phyloP scores from a whole-genome alignment of 2,329 filamentous ascomycete genomes.

The Blastomyces parvus region DNA sequence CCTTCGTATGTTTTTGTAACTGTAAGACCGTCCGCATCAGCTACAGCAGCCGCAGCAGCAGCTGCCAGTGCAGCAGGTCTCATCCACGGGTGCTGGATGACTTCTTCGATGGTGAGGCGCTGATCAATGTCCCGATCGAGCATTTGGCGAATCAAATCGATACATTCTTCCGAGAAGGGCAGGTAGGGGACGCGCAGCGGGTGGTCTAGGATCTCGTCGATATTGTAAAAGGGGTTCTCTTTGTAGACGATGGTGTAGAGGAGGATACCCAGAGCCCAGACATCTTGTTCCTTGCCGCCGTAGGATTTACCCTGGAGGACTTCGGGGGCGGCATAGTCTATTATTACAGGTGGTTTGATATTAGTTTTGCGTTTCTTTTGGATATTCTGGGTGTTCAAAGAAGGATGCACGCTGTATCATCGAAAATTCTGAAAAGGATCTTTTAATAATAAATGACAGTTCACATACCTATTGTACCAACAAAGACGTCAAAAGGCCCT shows the following conservation, averaged over 20 bases:
- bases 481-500: conserved; percentile 96
- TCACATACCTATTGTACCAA: conserved; percentile 83
- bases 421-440: background rate
- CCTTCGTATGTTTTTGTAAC: background rate
- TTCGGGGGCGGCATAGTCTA: conserved; percentile 97
- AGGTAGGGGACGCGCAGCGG: conserved; percentile 75
- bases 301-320: conserved; percentile 88
- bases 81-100: conserved; percentile 80
- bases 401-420: background rate
- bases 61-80: conserved; percentile 4
- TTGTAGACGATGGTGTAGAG: conserved; percentile 99
- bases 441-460: background rate
- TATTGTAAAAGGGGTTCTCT: conserved; percentile 97
- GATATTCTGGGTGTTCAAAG: background rate
- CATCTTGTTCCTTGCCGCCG: conserved; percentile 91
- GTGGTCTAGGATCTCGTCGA: conserved; percentile 98
- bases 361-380: background rate
- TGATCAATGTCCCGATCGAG: conserved; percentile 78
- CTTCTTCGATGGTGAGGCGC: conserved; percentile 75
- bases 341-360: background rate
- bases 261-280: conserved; percentile 94
- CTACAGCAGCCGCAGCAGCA: too few relatives aligned
- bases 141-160: conserved; percentile 86
- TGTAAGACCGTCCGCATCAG: background rate
- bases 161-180: conserved; percentile 66